Conservation (phyloP, 805 yeast genomes). For the Torulaspora microellipsoides region DNA sequence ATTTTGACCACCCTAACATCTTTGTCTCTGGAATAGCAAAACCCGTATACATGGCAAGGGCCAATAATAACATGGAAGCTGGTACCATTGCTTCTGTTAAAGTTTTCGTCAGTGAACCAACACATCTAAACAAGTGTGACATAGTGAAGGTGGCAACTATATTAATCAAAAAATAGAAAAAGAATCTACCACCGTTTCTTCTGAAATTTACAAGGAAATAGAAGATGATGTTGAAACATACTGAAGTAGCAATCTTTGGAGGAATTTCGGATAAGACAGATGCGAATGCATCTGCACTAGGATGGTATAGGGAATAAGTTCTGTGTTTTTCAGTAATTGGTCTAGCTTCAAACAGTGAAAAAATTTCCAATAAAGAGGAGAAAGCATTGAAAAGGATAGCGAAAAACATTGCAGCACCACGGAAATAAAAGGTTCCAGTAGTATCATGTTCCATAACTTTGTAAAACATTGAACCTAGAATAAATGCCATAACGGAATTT, state of each 20-base stretch:
- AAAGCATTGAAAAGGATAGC: conserved; percentile 61
- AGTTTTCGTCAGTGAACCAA: conserved; percentile 46
- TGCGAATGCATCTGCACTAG: conserved; percentile 55
- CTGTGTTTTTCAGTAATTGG: conserved; percentile 57
- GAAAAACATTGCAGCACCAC: conserved; percentile 66
- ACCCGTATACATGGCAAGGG: conserved; percentile 50
- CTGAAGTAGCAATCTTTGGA: conserved; percentile 41
- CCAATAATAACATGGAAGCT: conserved; percentile 46
- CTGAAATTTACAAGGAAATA: conserved; percentile 53
- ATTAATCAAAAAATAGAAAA: conserved; percentile 46
- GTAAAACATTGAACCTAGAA: conserved; percentile 55
- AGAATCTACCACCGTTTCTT: conserved; percentile 50
- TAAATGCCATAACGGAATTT: conserved; percentile 49
- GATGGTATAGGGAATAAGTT: conserved; percentile 52
- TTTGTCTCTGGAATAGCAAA: conserved; percentile 53
- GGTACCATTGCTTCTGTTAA: conserved; percentile 56
- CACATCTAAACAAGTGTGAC: conserved; percentile 52
- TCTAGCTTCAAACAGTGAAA: conserved; percentile 50
- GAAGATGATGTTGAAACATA: conserved; percentile 46
- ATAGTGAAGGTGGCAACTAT: conserved; percentile 44
- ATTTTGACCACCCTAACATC: conserved; percentile 61
- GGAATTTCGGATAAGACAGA: conserved; percentile 50
- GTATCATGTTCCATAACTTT: conserved; percentile 36
- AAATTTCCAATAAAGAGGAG: conserved; percentile 54
- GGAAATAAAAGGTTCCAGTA: conserved; percentile 47